These are phyloP conservation scores for Tuber calosporum DNA, from an alignment of 495 filamentous ascomycete genomes.

Conservation along the genomic window DNA sequence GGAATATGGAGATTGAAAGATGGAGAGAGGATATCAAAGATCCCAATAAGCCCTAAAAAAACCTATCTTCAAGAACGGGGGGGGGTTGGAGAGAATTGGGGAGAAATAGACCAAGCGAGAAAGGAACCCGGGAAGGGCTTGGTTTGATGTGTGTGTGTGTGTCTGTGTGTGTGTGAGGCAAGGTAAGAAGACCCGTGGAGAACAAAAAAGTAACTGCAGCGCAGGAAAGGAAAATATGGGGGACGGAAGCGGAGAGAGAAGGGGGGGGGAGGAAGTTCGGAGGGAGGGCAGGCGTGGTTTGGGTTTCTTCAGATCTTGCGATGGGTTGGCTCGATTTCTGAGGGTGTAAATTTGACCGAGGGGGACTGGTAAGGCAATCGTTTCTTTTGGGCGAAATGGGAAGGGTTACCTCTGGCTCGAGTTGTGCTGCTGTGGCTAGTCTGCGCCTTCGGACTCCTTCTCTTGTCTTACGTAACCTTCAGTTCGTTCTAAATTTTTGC, in stretches of 20 bases:
- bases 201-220: slow-evolving; percentile 19
- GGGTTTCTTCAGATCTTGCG: slow-evolving; percentile 1
- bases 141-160: slow-evolving; percentile 21
- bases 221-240: slow-evolving; percentile 16
- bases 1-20: slow-evolving; percentile 36
- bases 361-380: slow-evolving; percentile 1
- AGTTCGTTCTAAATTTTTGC: no score
- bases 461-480: background rate
- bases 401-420: background rate
- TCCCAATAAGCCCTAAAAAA: slow-evolving; percentile 20
- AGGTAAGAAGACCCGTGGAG: slow-evolving; percentile 4
- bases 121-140: slow-evolving; percentile 7
- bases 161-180: slow-evolving; percentile 14
- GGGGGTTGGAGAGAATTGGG: background rate
- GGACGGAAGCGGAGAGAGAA: slow-evolving; percentile 16
- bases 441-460: background rate
- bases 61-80: background rate
- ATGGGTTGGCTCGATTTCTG: slow-evolving; percentile 3
- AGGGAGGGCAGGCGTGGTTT: slow-evolving; percentile 6
- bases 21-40: slow-evolving; percentile 29
- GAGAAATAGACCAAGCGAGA: slow-evolving; percentile 8
- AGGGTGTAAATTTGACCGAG: background rate
- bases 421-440: background rate
- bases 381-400: background rate
- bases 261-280: slow-evolving; percentile 18